Percentiles rank a stretch among this genome's conserved stretches.
phyloP scores from a whole-genome alignment of 2,329 filamentous ascomycete species.

The Fusarium pseudoanthophilum region DNA sequence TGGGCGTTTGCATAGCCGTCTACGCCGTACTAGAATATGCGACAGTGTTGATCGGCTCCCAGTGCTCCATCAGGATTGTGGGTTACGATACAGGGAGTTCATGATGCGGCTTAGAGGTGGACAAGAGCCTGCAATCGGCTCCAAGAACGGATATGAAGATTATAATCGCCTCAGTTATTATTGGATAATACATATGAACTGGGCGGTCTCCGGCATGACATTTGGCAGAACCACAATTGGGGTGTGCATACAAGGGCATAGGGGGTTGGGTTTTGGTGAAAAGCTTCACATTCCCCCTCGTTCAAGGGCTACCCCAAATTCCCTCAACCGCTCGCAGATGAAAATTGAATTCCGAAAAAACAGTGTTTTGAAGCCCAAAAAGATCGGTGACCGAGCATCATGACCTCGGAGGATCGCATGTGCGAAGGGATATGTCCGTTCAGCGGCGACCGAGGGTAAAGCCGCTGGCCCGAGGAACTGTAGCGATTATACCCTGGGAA shows the following conservation, averaged over 20 bases:
- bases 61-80: neutral
- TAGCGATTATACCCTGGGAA: conserved; percentile 12
- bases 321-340: conserved; percentile 12
- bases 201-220: conserved; percentile 39
- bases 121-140: neutral
- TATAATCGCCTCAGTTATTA: conserved; percentile 32
- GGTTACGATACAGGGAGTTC: neutral
- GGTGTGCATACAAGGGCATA: conserved; percentile 16
- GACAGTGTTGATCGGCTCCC: neutral
- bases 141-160: conserved; percentile 18
- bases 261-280: conserved; percentile 29
- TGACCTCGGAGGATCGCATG: conserved; percentile 39
- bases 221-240: conserved; percentile 37
- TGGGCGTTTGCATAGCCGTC: neutral
- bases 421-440: conserved; percentile 31
- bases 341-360: conserved; percentile 20
- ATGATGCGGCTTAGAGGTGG: conserved; percentile 31
- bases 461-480: conserved; percentile 43
- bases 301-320: conserved; percentile 38
- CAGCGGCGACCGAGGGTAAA: conserved; percentile 45
- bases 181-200: conserved; percentile 31
- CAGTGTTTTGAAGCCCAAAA: neutral
- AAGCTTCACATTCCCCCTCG: conserved; percentile 29
- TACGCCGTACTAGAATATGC: neutral
- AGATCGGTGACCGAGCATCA: conserved; percentile 43